Conservation (phyloP, 129 eudicot species). For the Chrysanthemum makinoi region DNA sequence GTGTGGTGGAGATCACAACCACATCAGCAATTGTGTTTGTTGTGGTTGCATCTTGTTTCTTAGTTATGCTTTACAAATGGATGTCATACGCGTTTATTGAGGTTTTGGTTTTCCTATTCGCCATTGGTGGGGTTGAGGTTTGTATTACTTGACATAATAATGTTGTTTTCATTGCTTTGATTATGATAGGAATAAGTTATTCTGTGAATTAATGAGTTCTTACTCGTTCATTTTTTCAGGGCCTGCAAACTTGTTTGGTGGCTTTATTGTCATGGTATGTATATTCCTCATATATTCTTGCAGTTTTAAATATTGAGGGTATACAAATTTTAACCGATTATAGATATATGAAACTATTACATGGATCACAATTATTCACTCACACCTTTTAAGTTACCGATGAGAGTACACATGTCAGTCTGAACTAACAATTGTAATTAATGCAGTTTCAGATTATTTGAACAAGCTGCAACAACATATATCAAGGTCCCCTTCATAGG, state of each 20-base stretch:
- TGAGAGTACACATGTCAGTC: not conserved
- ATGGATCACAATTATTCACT: not conserved
- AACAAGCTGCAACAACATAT: slow-evolving; percentile 68
- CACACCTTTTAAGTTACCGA: not conserved
- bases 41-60: slow-evolving; percentile 91
- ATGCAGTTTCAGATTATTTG: slow-evolving; percentile 77
- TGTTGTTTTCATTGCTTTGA: slow-evolving; percentile 13
- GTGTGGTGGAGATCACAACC: slow-evolving; percentile 77
- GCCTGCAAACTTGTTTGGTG: slow-evolving; percentile 89
- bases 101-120: slow-evolving; percentile 87
- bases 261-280: slow-evolving; percentile 83
- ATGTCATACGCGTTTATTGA: slow-evolving; percentile 90
- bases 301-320: not conserved
- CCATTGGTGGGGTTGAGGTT: slow-evolving; percentile 96
- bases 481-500: slow-evolving; percentile 82
- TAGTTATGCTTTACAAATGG: slow-evolving; percentile 84
- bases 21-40: slow-evolving; percentile 80
- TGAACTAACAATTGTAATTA: slow-evolving; percentile 26
- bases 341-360: not conserved
- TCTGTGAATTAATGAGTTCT: slow-evolving; percentile 19
- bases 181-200: not conserved
- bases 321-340: too few relatives aligned
- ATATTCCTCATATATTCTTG: not conserved
- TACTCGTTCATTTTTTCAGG: slow-evolving; percentile 47
- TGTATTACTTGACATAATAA: slow-evolving; percentile 16